These are phyloP conservation scores for Candida qinlingensis DNA, from an alignment of 805 yeast genomes.

Conservation along the genomic window DNA sequence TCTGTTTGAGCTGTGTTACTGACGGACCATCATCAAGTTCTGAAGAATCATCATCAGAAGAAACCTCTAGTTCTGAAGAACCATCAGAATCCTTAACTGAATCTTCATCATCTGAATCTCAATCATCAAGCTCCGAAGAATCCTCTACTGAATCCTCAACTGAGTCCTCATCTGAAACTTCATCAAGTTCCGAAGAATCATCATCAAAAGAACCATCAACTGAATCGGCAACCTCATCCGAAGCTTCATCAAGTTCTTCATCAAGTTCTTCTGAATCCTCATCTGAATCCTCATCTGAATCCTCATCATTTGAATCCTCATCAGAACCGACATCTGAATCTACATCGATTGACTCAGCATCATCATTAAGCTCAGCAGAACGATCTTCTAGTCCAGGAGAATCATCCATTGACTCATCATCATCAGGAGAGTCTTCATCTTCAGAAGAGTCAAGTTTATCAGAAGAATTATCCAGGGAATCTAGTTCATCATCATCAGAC, in stretches of 20 bases:
- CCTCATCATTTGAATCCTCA: not conserved
- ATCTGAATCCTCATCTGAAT: not conserved
- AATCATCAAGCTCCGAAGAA: not conserved
- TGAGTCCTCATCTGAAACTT: not conserved
- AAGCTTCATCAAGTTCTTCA: too few species aligned
- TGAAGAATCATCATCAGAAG: not conserved
- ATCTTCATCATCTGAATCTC: not conserved
- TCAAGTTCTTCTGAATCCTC: too few species aligned
- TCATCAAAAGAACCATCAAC: not conserved
- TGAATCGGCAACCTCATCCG: not conserved
- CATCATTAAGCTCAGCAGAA: too few species aligned
- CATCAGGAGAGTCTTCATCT: too few species aligned
- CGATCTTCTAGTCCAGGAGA: too few species aligned
- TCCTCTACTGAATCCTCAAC: not conserved
- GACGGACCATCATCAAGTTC: not conserved
- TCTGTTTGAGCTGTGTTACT: not conserved
- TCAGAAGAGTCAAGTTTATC: too few species aligned
- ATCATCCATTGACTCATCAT: too few species aligned
- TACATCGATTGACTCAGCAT: not conserved
- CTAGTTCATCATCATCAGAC: too few species aligned
- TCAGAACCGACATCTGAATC: not conserved
- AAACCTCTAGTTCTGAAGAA: not conserved
- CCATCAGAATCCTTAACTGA: constrained; percentile 1
- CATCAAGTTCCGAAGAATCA: not conserved
- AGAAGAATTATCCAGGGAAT: too few species aligned